Conservation (phyloP, 1,284 basidiomycete species). For the Phaffia rhodozyma region DNA sequence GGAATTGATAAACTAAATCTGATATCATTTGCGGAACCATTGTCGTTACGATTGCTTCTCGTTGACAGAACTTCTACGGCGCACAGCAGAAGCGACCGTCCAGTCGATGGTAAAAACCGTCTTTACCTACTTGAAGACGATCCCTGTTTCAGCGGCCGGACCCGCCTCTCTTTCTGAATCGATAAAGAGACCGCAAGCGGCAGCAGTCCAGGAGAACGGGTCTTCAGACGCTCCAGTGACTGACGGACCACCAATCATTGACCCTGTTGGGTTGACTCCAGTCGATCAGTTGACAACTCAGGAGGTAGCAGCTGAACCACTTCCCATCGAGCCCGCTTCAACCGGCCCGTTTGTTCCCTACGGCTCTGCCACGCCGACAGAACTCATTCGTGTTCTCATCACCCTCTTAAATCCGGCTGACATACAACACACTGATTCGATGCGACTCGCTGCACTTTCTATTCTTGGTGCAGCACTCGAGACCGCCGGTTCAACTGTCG, state of each 20-base stretch:
- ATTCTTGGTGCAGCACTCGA: conserved; percentile 86
- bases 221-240: conserved; percentile 16
- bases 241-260: neutral
- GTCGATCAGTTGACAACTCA: conserved; percentile 3
- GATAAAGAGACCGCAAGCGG: neutral
- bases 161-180: neutral
- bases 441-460: conserved; percentile 75
- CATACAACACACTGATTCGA: conserved; percentile 90
- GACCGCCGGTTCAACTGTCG: conserved; percentile 62
- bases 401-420: conserved; percentile 92
- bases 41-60: neutral
- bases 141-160: conserved; percentile 38
- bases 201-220: conserved; percentile 22
- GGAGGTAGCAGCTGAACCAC: conserved; percentile 10
- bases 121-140: conserved; percentile 57
- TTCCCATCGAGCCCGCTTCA: conserved; percentile 17
- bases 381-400: conserved; percentile 85
- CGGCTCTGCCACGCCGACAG: conserved; percentile 83
- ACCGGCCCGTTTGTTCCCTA: conserved; percentile 42
- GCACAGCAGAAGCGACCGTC: conserved; percentile 91
- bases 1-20: neutral
- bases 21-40: neutral
- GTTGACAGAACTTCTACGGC: conserved; percentile 64
- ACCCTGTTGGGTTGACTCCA: neutral
- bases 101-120: conserved; percentile 70